Evolutionary conservation across 1,139 yeast genomes (phyloP), one percentile per base, ranked within the genome.

Genomic region (Pichia sp.): DNA sequence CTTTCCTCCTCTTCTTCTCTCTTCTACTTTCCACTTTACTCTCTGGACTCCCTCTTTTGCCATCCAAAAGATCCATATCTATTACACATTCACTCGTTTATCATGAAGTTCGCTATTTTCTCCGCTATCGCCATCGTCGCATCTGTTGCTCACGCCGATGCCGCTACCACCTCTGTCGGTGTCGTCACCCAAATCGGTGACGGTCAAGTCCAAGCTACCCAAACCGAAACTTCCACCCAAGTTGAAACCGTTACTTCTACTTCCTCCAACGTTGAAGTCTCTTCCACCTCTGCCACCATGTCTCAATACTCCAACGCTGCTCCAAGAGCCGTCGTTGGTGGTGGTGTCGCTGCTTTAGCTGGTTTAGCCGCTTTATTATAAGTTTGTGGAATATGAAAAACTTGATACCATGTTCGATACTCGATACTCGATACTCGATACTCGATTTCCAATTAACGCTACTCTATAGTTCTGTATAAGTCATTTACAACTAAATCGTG

Each of bases 41-140:
- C 28, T 30, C n/a, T n/a, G n/a, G n/a, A n/a, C n/a, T n/a, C n/a
- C n/a, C n/a, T n/a, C n/a, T n/a, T 33, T 34, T 30, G 6, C 32
- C 20, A 28, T 40, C 43, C 38, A 28, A 20, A 32, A 38, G 18
- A 27, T 20, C 21, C 33, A n/a, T n/a, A n/a, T n/a, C n/a, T n/a
- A n/a, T n/a, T 21, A 32, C 19, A 44, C 21, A 38, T 27, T 21
- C 46, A 31, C 31, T 39, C 47, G 38, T 34, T 42, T 19, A 55
- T 30, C 53, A 57, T 57, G 60, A 53, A 57, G 52, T 54, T 55
- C 51, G 39, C 46, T 6, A 30, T 53, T 37, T 38, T 78, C 52
- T 60, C 74, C 47, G 52, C 71, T 44, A 36, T 50, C 37, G 53
- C 56, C 36, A 59, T 71, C 20, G 60, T 43, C 24, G 56, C 68